Evolutionary conservation across 805 yeast genomes (phyloP).

Genomic region (Saccharomyces eubayanus): DNA sequence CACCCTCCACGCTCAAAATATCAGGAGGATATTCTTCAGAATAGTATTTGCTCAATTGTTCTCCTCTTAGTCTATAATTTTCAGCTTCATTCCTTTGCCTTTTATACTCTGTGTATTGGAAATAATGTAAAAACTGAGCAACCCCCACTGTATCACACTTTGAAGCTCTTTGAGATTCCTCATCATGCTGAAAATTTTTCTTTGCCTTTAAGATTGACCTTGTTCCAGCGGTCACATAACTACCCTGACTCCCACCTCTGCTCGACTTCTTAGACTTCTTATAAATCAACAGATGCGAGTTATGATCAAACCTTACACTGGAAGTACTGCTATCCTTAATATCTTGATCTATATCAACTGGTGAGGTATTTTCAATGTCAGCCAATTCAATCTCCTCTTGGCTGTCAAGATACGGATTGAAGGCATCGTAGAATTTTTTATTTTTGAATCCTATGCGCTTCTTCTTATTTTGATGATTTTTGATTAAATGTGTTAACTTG

Average conservation of each 20-base stretch:
- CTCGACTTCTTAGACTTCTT: slow-evolving; percentile 1
- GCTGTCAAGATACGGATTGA: neutral
- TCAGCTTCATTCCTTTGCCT: slow-evolving; percentile 30
- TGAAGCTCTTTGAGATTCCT: slow-evolving; percentile 33
- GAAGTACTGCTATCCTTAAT: neutral
- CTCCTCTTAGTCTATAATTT: slow-evolving; percentile 31
- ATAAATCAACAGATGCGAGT: slow-evolving; percentile 1
- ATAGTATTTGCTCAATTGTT: slow-evolving; percentile 34
- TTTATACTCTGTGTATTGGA: slow-evolving; percentile 32
- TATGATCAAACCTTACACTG: slow-evolving; percentile 5
- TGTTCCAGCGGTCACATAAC: slow-evolving; percentile 3
- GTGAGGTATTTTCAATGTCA: neutral
- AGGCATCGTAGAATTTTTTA: slow-evolving; percentile 15
- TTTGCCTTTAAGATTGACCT: slow-evolving; percentile 35
- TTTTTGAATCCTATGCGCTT: slow-evolving; percentile 7
- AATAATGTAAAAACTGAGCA: slow-evolving; percentile 30
- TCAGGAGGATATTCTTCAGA: slow-evolving; percentile 16
- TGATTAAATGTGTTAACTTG: slow-evolving; percentile 7
- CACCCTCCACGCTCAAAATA: slow-evolving; percentile 4
- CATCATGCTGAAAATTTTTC: slow-evolving; percentile 28
- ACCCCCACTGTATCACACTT: slow-evolving; percentile 34
- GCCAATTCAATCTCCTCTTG: neutral
- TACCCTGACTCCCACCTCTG: neutral
- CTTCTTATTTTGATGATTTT: neutral
- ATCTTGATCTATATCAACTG: neutral